These are phyloP conservation scores for Trichoderma sp. DNA, from an alignment of 2,329 filamentous ascomycete genomes.

Conservation along the genomic window DNA sequence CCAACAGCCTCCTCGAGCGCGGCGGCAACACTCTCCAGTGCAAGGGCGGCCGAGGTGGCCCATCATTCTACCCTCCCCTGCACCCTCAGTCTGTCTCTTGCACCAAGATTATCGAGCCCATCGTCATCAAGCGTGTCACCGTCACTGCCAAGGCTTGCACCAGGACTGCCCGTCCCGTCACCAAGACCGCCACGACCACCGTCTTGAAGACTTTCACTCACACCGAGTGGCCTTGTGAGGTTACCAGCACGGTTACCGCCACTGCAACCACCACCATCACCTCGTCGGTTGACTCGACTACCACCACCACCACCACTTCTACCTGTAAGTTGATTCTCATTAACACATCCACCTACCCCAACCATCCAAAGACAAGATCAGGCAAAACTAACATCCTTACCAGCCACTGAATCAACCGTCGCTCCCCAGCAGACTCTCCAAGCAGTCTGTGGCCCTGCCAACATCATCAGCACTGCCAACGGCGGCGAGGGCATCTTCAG, in stretches of 20 bases:
- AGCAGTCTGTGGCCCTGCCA: constrained; percentile 5
- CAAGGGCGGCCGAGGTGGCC: not conserved
- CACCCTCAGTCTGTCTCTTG: constrained; percentile 10
- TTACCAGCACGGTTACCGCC: constrained; percentile 12
- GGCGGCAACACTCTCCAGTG: not conserved
- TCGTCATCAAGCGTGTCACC: constrained; percentile 6
- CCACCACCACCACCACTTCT: not conserved
- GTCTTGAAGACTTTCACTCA: constrained; percentile 1
- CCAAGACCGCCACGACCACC: not conserved
- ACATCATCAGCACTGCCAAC: constrained; percentile 3
- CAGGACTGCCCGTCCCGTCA: not conserved
- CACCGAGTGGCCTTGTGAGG: not conserved
- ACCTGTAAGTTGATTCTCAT: not conserved
- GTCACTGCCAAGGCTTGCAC: constrained; percentile 6
- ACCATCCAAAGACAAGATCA: not conserved
- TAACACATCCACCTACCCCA: not conserved
- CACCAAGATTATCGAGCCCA: constrained; percentile 6
- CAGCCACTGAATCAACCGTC: not conserved
- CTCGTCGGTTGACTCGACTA: not conserved
- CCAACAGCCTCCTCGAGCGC: not conserved
- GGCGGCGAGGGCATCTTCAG: not conserved
- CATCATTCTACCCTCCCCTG: constrained; percentile 4
- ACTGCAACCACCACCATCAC: not conserved
- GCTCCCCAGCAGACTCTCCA: constrained; percentile 1
- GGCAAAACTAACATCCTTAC: not conserved